Evolutionary conservation across 805 yeast genomes (phyloP).

Genomic region (Candida xiaguanensis): DNA sequence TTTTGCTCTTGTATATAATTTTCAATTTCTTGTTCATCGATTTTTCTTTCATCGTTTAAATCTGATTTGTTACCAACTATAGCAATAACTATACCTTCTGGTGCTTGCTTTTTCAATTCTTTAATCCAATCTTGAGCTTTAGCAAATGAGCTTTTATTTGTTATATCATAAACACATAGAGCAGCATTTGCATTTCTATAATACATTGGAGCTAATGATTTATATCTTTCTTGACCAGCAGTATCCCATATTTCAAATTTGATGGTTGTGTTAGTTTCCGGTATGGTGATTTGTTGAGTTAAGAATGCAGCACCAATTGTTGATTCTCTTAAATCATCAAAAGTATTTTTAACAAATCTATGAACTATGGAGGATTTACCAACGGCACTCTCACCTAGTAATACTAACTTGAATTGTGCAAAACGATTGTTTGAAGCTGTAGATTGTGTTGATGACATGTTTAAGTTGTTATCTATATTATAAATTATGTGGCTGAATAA

Average conservation of each 20-base stretch:
- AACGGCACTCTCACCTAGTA: slow-evolving; percentile 79
- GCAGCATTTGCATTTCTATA: slow-evolving; percentile 62
- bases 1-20: slow-evolving; percentile 44
- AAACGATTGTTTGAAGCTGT: slow-evolving; percentile 15
- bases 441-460: slow-evolving; percentile 1
- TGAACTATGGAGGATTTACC: slow-evolving; percentile 62
- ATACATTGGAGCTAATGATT: slow-evolving; percentile 44
- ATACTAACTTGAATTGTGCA: slow-evolving; percentile 58
- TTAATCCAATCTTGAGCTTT: slow-evolving; percentile 77
- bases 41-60: slow-evolving; percentile 47
- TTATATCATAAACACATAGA: slow-evolving; percentile 71
- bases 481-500: not conserved
- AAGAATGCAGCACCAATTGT: slow-evolving; percentile 85
- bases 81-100: slow-evolving; percentile 69
- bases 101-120: slow-evolving; percentile 80
- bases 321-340: slow-evolving; percentile 70
- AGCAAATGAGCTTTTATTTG: slow-evolving; percentile 60
- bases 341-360: slow-evolving; percentile 68
- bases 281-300: slow-evolving; percentile 62
- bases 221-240: slow-evolving; percentile 74
- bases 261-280: slow-evolving; percentile 48
- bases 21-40: slow-evolving; percentile 40
- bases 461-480: not conserved
- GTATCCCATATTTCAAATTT: slow-evolving; percentile 89
- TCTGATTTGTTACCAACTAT: slow-evolving; percentile 79